phyloP scores from a whole-genome alignment of 352 stramenopile species.

The Aphanomyces euteiches region DNA sequence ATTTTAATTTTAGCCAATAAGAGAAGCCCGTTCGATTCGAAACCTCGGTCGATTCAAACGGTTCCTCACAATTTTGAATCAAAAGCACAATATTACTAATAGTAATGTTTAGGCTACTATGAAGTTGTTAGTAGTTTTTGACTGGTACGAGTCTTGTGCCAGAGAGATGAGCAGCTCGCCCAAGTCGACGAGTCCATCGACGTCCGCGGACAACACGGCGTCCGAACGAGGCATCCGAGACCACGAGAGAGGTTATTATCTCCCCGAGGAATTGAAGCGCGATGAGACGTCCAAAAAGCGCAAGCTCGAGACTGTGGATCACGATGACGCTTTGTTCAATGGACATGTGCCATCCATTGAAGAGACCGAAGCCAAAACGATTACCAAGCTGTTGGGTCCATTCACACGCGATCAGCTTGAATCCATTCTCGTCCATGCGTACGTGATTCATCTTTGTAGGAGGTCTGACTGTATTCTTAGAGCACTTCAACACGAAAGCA shows the following conservation, averaged over 20 bases:
- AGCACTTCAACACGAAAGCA: constrained; percentile 51
- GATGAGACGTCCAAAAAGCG: background rate
- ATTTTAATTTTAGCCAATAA: too few relatives aligned
- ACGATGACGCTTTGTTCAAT: background rate
- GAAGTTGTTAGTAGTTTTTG: too few relatives aligned
- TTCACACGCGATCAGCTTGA: constrained; percentile 61
- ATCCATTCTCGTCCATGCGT: constrained; percentile 65
- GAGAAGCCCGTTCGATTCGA: too few relatives aligned
- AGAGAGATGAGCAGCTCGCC: constrained; percentile 10
- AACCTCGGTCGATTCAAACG: too few relatives aligned
- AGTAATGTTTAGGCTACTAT: too few relatives aligned
- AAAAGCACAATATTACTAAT: too few relatives aligned
- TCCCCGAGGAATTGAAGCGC: background rate
- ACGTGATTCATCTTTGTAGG: constrained; percentile 33
- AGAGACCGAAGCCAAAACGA: constrained; percentile 13
- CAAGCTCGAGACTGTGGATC: constrained; percentile 15
- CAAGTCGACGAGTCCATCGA: background rate
- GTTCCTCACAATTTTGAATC: too few relatives aligned
- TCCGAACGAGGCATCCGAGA: background rate
- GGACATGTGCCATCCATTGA: background rate
- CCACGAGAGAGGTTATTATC: constrained; percentile 8
- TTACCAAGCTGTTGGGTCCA: constrained; percentile 45
- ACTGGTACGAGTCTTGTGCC: background rate
- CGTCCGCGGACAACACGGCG: background rate
- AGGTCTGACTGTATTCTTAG: constrained; percentile 35